Base-by-base conservation (phyloP, 176 grass and related monocot species). In the Musa itinerans region DNA sequence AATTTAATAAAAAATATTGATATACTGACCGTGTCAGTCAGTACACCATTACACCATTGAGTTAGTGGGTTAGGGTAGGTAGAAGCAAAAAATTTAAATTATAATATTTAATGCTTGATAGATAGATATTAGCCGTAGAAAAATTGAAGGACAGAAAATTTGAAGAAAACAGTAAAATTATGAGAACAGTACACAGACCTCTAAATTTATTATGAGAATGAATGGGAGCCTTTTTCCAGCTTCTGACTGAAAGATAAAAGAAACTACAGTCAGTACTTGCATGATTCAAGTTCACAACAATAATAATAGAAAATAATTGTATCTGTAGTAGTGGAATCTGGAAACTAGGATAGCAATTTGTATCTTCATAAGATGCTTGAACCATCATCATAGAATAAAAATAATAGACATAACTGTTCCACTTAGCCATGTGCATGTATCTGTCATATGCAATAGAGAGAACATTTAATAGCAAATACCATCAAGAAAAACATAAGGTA, bases 141-240 rank as follows among this genome's bases (percentile, higher is more conserved):
- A 54, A 74, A 23, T 43, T 10, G 49, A 24, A 21, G 4, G 11
- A 6, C n/a, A 56, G 2, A 29, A 69, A 67, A 13, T 1, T 56
- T 53, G 48, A 15, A 54, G 25, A 68, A 12, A 24, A 29, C 3
- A 78, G 9, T 29, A 10, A 69, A 69, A 25, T 20, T 74, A 6
- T 14, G 8, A 88, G 19, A 72, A 81, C 69, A 76, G 11, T 17
- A 91, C 24, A 79, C 55, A 52, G 21, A 93, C 94, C 86, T 98
- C 85, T 82, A 98, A 91, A 74, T 93, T 98, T 86, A 98, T 80
- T 78, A 98, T 82, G 71, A 98, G 63, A 73, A 98, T 84, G 75
- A 98, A 98, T 66, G 94, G 94, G 49, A 98, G 86, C 74, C 83
- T 89, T 83, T 87, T 98, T 64, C 84, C 94, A 76, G 84, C 84